These are phyloP conservation scores for Phytophthora pinifolia DNA, from an alignment of 352 stramenopile genomes.

Conservation along the genomic window DNA sequence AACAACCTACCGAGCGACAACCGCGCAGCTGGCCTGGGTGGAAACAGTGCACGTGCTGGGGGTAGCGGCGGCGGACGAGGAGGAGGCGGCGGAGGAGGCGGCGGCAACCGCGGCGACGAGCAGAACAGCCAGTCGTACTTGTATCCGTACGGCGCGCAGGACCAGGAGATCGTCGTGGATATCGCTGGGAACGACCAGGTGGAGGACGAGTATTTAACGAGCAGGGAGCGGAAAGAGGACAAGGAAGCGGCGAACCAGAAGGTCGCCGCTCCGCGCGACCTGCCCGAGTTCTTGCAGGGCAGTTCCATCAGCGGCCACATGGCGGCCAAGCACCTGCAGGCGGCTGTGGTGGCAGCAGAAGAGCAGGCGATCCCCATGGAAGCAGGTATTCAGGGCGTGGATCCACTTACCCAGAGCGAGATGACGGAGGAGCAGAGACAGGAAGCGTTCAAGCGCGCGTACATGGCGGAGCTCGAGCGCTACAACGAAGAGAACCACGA, in stretches of 20 bases:
- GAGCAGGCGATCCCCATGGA: conserved; percentile 39
- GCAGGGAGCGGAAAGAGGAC: conserved; percentile 73
- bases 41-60: conserved; percentile 55
- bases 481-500: conserved; percentile 85
- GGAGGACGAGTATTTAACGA: conserved; percentile 82
- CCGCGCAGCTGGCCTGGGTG: conserved; percentile 71
- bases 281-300: conserved; percentile 81
- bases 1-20: conserved; percentile 88
- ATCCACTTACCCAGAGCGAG: conserved; percentile 51
- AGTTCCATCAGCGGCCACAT: conserved; percentile 89
- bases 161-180: conserved; percentile 88
- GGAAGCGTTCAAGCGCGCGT: conserved; percentile 80
- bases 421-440: conserved; percentile 85
- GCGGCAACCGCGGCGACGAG: conserved; percentile 42
- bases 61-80: conserved; percentile 43
- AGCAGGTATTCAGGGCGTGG: conserved; percentile 50
- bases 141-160: conserved; percentile 75
- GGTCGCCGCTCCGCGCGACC: conserved; percentile 53
- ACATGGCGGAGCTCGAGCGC: conserved; percentile 80
- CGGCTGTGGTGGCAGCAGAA: conserved; percentile 29
- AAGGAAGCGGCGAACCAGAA: conserved; percentile 55
- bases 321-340: conserved; percentile 76
- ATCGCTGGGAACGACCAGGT: conserved; percentile 74
- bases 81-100: conserved; percentile 42
- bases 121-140: conserved; percentile 82